Conservation (phyloP, 257 asterid genomes). For the Hygrophila difformis region DNA sequence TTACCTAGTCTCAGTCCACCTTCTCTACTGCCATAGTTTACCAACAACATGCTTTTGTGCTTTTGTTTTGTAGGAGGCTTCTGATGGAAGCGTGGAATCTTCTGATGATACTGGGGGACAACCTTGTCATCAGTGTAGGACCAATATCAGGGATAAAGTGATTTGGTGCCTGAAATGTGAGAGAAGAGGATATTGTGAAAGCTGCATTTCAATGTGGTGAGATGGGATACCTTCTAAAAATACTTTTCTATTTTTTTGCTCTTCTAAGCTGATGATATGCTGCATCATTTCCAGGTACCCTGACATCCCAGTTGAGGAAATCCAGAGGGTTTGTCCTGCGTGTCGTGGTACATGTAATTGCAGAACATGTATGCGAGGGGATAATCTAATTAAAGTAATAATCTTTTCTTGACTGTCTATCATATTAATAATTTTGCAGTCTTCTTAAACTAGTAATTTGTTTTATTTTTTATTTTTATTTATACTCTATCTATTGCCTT, state of each 20-base stretch:
- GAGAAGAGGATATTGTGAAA: constrained; percentile 86
- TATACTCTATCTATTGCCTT: too few relatives aligned
- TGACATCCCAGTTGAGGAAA: constrained; percentile 58
- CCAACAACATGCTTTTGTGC: constrained; percentile 4
- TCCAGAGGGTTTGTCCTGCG: constrained; percentile 83
- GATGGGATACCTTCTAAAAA: constrained; percentile 16
- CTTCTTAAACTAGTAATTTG: constrained; percentile 11
- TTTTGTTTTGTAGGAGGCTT: constrained; percentile 44
- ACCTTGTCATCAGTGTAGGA: constrained; percentile 92
- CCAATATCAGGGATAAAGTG: constrained; percentile 43
- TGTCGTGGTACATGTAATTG: constrained; percentile 95
- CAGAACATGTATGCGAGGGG: constrained; percentile 86
- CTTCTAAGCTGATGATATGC: constrained; percentile 19
- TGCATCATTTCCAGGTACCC: constrained; percentile 59
- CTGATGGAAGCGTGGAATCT: constrained; percentile 71
- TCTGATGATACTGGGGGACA: constrained; percentile 82
- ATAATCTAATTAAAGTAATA: constrained; percentile 76
- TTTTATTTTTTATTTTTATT: constrained; percentile 8
- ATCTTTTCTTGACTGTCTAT: constrained; percentile 17
- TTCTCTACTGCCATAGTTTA: constrained; percentile 4
- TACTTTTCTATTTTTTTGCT: constrained; percentile 3
- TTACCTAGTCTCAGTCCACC: constrained; percentile 1
- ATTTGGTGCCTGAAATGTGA: constrained; percentile 88
- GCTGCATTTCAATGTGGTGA: constrained; percentile 88
- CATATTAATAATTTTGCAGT: constrained; percentile 7